These are phyloP conservation scores for Komagataea norvegica DNA, from an alignment of 1,139 yeast genomes.

Conservation along the genomic window DNA sequence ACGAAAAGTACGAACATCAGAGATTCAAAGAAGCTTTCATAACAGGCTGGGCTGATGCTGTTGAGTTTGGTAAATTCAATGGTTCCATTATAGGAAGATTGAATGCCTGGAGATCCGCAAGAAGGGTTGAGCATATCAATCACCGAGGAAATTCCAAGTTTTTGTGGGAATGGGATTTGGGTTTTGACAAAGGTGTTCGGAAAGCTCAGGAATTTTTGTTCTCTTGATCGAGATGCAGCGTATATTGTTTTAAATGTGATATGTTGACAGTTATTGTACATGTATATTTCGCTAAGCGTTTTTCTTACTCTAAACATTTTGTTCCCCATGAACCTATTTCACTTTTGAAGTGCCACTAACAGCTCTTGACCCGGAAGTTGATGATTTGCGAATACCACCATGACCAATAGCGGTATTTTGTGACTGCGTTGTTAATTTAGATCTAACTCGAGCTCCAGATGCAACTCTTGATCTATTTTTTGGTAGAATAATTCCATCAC, in stretches of 20 bases:
- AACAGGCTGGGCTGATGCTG: constrained; percentile 70
- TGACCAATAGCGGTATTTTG: constrained; percentile 20
- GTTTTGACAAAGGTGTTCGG: constrained; percentile 59
- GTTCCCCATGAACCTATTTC: too few species aligned
- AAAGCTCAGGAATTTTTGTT: constrained; percentile 15
- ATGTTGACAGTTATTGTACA: too few species aligned
- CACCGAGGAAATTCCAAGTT: constrained; percentile 51
- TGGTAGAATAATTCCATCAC: constrained; percentile 20
- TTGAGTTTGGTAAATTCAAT: constrained; percentile 60
- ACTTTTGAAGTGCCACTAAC: constrained; percentile 21
- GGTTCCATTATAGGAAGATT: constrained; percentile 72
- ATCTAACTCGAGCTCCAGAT: constrained; percentile 32
- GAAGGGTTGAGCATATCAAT: constrained; percentile 53
- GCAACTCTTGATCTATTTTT: constrained; percentile 25
- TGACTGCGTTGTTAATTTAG: constrained; percentile 21
- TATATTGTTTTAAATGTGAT: neutral
- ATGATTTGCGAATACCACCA: constrained; percentile 25
- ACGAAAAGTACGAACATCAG: constrained; percentile 72
- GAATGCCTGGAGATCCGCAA: constrained; percentile 57
- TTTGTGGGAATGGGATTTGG: constrained; percentile 89
- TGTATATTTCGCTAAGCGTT: too few species aligned
- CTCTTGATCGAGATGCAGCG: neutral
- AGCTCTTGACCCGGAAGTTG: constrained; percentile 20
- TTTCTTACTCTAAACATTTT: too few species aligned
- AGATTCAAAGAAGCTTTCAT: constrained; percentile 73